phyloP scores from a whole-genome alignment of 352 stramenopile genomes.

The Globisporangium okanoganense region DNA sequence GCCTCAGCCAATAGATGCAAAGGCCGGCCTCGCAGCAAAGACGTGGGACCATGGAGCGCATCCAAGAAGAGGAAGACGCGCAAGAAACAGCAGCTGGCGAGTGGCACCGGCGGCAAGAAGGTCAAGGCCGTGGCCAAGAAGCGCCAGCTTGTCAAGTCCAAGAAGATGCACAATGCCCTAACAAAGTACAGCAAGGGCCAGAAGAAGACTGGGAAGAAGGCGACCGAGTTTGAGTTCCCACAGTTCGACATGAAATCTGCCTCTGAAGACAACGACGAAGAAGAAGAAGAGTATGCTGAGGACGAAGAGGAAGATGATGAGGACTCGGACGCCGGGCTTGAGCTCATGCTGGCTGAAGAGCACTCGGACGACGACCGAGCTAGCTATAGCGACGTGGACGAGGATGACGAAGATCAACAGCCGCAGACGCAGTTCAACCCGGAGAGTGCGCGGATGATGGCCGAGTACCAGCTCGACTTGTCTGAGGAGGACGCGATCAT shows the following conservation, averaged over 20 bases:
- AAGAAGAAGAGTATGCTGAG: constrained; percentile 16
- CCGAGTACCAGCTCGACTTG: constrained; percentile 41
- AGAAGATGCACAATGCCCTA: constrained; percentile 30
- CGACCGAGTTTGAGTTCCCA: constrained; percentile 15
- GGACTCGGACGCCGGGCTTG: constrained; percentile 22
- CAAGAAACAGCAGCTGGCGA: constrained; percentile 1
- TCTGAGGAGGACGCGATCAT: constrained; percentile 40
- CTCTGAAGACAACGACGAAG: constrained; percentile 30
- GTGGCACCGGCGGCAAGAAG: constrained; percentile 18
- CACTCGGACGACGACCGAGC: constrained; percentile 61
- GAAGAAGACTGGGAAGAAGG: constrained; percentile 1
- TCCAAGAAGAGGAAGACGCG: constrained; percentile 33
- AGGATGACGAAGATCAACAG: constrained; percentile 21
- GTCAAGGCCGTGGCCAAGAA: constrained; percentile 20
- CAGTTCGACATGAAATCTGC: constrained; percentile 1
- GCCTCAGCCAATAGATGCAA: constrained; percentile 46
- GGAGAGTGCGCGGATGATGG: constrained; percentile 28
- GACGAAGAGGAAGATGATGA: constrained; percentile 23
- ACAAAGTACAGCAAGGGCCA: constrained; percentile 32
- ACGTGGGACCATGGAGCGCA: not conserved
- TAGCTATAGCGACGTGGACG: constrained; percentile 33
- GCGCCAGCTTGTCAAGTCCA: constrained; percentile 33
- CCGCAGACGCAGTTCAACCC: constrained; percentile 19
- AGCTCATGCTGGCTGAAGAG: constrained; percentile 42
- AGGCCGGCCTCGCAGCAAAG: constrained; percentile 27